Evolutionary conservation across 805 yeast species (phyloP).

Genomic region (Saccharomycopsis sp.): DNA sequence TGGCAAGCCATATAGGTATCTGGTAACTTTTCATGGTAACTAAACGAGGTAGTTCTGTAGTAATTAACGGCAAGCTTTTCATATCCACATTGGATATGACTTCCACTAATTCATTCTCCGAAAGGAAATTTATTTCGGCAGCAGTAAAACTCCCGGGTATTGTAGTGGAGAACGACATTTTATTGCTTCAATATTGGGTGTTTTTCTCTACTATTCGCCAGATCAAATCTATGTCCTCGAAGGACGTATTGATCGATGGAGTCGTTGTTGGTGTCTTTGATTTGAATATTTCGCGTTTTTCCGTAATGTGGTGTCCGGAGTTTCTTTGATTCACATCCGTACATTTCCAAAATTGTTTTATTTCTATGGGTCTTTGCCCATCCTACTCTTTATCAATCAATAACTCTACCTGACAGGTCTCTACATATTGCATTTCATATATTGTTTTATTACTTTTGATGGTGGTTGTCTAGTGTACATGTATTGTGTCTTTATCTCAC

Average conservation of each 20-base stretch:
- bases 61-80: conserved; percentile 24
- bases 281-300: background rate
- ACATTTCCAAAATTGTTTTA: background rate
- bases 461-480: no score
- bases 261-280: background rate
- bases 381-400: no score
- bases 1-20: conserved; percentile 85
- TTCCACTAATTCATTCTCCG: conserved; percentile 75
- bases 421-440: no score
- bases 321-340: background rate
- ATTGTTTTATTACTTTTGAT: no score
- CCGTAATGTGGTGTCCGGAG: background rate
- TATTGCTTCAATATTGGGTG: background rate
- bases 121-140: conserved; percentile 73
- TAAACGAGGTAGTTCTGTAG: conserved; percentile 49
- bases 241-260: no score
- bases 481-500: no score
- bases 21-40: conserved; percentile 60
- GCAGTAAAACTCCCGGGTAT: conserved; percentile 58
- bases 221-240: background rate
- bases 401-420: no score
- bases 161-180: conserved; percentile 58
- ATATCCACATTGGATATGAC: conserved; percentile 23
- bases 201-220: background rate
- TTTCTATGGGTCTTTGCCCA: background rate